Percentiles rank a stretch among this genome's conserved stretches.
Evolutionary conservation across 805 yeast species (phyloP).

Genomic region (Wickerhamiella kurtzmanii): DNA sequence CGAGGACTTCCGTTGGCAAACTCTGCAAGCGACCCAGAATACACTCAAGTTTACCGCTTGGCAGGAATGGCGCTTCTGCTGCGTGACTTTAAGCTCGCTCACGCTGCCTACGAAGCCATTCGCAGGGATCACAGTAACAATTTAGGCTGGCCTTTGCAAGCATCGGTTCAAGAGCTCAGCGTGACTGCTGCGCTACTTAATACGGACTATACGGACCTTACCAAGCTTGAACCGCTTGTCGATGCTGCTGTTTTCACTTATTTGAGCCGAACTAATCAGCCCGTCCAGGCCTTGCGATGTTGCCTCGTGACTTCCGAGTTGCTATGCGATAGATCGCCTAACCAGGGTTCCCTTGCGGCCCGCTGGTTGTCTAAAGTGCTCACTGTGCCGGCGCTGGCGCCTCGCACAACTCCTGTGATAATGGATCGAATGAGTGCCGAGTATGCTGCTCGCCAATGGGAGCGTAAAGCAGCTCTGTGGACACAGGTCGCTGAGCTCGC

Average conservation of each 20-base stretch:
- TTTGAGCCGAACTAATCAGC: conserved; percentile 53
- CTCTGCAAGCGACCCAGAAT: conserved; percentile 32
- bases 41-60: conserved; percentile 46
- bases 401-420: conserved; percentile 36
- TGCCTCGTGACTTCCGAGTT: conserved; percentile 57
- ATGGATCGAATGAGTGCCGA: conserved; percentile 44
- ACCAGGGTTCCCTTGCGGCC: conserved; percentile 33
- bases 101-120: conserved; percentile 67
- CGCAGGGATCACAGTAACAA: conserved; percentile 75
- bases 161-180: conserved; percentile 81
- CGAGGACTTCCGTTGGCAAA: neutral
- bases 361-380: conserved; percentile 34
- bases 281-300: conserved; percentile 58
- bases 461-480: conserved; percentile 69
- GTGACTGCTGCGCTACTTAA: conserved; percentile 59
- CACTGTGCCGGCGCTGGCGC: conserved; percentile 28
- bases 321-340: conserved; percentile 30
- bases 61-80: conserved; percentile 91
- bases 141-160: conserved; percentile 48
- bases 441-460: conserved; percentile 31
- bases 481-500: conserved; percentile 47
- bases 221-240: conserved; percentile 42
- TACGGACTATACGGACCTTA: conserved; percentile 19
- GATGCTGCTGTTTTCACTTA: conserved; percentile 68
- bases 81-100: conserved; percentile 77